Evolutionary conservation across 257 asterid species (phyloP).

Genomic region (Scutellaria galericulata): DNA sequence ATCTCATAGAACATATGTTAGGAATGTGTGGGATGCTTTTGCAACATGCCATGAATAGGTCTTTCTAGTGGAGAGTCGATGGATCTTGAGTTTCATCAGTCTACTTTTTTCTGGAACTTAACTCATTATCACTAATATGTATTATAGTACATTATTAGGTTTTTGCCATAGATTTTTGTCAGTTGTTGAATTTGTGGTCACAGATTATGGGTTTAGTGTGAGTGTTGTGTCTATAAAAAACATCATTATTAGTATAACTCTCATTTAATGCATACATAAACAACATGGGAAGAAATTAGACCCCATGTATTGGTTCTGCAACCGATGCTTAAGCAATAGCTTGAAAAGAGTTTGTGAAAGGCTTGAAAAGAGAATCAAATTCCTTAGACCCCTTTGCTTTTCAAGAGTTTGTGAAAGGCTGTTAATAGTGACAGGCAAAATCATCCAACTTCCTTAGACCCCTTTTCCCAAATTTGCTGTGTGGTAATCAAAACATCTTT

Average conservation of each 20-base stretch:
- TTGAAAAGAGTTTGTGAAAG: not conserved
- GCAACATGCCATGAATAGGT: not conserved
- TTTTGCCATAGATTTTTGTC: not conserved
- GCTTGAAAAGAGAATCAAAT: too few species aligned
- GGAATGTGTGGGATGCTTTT: not conserved
- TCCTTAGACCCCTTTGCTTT: too few species aligned
- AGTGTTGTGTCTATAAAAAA: not conserved
- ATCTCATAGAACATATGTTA: not conserved
- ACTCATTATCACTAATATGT: not conserved
- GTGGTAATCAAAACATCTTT: slow-evolving; percentile 24
- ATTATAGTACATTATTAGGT: not conserved
- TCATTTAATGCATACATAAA: not conserved
- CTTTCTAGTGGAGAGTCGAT: not conserved
- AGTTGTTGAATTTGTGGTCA: not conserved
- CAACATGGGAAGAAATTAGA: not conserved
- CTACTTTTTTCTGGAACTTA: not conserved
- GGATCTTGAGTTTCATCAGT: not conserved
- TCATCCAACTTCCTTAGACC: not conserved
- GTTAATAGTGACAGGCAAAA: not conserved
- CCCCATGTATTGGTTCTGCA: not conserved
- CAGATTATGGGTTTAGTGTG: too few species aligned
- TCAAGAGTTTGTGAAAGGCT: too few species aligned
- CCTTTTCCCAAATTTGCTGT: not conserved
- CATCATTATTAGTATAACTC: not conserved
- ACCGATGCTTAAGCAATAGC: too few species aligned